Evolutionary conservation across 148 eudicot species (phyloP), one percentile per base, ranked within the genome.

Genomic region (Spergularia bocconei): DNA sequence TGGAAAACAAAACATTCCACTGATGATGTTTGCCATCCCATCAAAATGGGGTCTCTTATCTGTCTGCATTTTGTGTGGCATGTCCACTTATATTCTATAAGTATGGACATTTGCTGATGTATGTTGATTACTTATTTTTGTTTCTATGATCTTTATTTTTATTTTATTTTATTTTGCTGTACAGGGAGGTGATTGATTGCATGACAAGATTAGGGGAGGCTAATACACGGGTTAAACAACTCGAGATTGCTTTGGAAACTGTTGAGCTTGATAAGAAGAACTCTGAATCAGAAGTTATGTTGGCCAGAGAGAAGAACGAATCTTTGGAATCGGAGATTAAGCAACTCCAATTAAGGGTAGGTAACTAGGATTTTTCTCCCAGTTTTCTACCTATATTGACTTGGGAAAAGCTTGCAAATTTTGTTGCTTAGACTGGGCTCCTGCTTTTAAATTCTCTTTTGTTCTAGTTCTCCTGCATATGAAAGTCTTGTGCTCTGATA

Each of bases 181-280:
- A 52, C 86, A 96, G 99, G 79, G 94, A 96, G 83, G 90, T 92
- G 78, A 74, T 92, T 76, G 94, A 89, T 60, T 78, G 86, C 92
- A 91, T 89, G 91, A 76, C 79, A 83, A 92, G 82, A 78, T 79
- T 87, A 53, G 89, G 98, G 60, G 98, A 92, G 81, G 89, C 85
- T 51, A 89, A 82, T 79, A 82, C 90, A 63, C 83, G 75, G 68
- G 51, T 87, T 79, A 92, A 89, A 79, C 88, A 89, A 79, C 71
- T 91, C 33, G 91, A 89, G 82, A 78, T 91, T 47, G 90, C 91
- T 79, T 80, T 89, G 70, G 97, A 81, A 79, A 78, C 84, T 55
- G 86, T 92, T 70, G 86, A 88, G 75, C 89, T 85, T 78, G 85
- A 73, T 65, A 92, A 91, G 82, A 84, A 85, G 78, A 86, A 85